These are phyloP conservation scores for Schoenoplectus triqueter DNA, from an alignment of 202 grass and related monocot species.

Conservation along the genomic window DNA sequence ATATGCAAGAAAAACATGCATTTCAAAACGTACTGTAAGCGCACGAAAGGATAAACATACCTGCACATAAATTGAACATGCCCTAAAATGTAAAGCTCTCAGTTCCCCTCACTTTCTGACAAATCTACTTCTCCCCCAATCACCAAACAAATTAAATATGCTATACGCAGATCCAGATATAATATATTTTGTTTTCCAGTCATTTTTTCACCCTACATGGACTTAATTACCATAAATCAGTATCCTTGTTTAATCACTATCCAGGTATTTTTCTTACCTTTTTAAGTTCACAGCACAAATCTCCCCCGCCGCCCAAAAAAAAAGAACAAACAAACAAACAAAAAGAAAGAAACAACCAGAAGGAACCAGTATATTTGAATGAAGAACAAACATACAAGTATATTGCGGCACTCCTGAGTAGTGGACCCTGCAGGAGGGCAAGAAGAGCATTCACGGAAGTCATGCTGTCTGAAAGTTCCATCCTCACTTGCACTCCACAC, in stretches of 20 bases:
- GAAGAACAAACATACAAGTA: conserved; percentile 67
- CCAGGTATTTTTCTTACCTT: neutral
- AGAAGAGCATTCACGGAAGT: conserved; percentile 80
- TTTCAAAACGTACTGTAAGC: neutral
- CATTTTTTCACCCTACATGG: neutral
- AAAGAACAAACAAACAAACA: conserved; percentile 28
- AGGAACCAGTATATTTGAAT: neutral
- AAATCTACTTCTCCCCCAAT: neutral
- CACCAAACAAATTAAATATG: neutral
- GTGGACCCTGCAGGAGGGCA: conserved; percentile 73
- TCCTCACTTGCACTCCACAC: conserved; percentile 98
- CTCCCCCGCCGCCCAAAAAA: no score
- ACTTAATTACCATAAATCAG: conserved; percentile 2
- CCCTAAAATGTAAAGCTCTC: neutral
- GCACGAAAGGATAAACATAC: neutral
- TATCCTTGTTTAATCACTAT: neutral
- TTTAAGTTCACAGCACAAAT: neutral
- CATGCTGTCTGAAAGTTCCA: conserved; percentile 95
- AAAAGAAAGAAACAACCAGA: conserved; percentile 46
- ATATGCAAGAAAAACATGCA: neutral
- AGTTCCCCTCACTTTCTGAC: neutral
- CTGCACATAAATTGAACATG: neutral
- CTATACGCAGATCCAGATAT: neutral
- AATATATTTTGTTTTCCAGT: neutral
- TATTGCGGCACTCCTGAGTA: conserved; percentile 88